phyloP scores from a whole-genome alignment of 1,284 basidiomycete species.

The Malassezia equina region DNA sequence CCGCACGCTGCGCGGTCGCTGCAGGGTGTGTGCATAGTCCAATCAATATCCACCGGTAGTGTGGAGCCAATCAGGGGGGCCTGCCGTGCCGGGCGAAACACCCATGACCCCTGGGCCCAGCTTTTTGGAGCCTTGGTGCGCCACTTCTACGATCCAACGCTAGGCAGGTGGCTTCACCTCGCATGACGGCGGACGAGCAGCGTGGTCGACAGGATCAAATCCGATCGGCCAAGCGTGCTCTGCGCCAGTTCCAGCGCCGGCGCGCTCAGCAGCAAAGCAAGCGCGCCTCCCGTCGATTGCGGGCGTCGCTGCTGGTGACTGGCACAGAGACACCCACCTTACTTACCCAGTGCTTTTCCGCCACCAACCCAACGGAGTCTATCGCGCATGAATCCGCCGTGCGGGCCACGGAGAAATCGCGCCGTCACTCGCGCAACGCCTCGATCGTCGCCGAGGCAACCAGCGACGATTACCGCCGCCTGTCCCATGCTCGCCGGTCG shows the following conservation, averaged over 20 bases:
- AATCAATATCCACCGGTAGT: neutral
- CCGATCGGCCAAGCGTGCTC: slow-evolving; percentile 12
- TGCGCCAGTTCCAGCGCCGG: slow-evolving; percentile 17
- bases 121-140: neutral
- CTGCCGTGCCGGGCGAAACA: neutral
- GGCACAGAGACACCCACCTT: slow-evolving; percentile 3
- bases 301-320: slow-evolving; percentile 6
- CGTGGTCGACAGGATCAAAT: slow-evolving; percentile 14
- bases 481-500: neutral
- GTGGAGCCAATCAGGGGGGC: neutral
- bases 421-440: slow-evolving; percentile 8
- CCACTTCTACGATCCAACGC: neutral
- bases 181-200: slow-evolving; percentile 7
- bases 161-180: neutral
- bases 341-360: slow-evolving; percentile 9
- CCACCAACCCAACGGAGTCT: neutral
- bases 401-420: slow-evolving; percentile 8
- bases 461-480: neutral
- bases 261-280: slow-evolving; percentile 16
- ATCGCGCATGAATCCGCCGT: slow-evolving; percentile 12
- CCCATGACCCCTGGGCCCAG: neutral
- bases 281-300: slow-evolving; percentile 14
- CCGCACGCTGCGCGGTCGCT: neutral
- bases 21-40: neutral
- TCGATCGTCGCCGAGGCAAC: neutral